These are phyloP conservation scores for Escallonia rubra DNA, from an alignment of 129 eudicot species.

Conservation along the genomic window DNA sequence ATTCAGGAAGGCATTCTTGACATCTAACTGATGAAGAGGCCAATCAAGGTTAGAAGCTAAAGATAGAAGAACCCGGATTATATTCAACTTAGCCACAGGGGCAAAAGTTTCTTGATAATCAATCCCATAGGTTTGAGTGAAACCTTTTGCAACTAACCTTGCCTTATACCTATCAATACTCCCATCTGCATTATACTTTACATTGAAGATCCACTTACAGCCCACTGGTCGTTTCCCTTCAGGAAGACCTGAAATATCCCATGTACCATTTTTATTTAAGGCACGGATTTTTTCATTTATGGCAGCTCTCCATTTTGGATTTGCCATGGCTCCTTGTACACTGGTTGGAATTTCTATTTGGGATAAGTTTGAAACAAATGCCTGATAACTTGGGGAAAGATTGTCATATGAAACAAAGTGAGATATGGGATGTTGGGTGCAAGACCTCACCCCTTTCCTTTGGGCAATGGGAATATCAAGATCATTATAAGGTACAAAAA, in stretches of 20 bases:
- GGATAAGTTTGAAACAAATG: too few relatives aligned
- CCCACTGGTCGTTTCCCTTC: not conserved
- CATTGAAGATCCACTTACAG: conserved; percentile 4
- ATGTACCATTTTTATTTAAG: conserved; percentile 1
- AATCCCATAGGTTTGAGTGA: conserved; percentile 3
- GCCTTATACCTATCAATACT: conserved; percentile 1
- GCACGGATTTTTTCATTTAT: too few relatives aligned
- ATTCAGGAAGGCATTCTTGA: not conserved
- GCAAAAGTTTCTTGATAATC: conserved; percentile 4
- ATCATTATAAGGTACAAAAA: too few relatives aligned
- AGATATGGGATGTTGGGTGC: too few relatives aligned
- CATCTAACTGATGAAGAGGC: conserved; percentile 7
- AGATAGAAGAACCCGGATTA: not conserved
- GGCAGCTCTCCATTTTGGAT: too few relatives aligned
- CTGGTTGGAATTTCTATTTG: too few relatives aligned
- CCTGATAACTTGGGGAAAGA: too few relatives aligned
- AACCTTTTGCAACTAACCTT: not conserved
- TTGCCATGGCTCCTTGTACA: too few relatives aligned
- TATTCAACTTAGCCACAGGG: not conserved
- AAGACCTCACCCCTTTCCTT: too few relatives aligned
- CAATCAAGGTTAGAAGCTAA: not conserved
- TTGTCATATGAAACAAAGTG: too few relatives aligned
- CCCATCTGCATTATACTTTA: not conserved
- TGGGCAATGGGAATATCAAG: too few relatives aligned
- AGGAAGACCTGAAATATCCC: not conserved